Percentiles rank a stretch among this genome's conserved stretches.
Conservation (phyloP, 2,329 filamentous ascomycete species). For the Paramyrothecium sp. region DNA sequence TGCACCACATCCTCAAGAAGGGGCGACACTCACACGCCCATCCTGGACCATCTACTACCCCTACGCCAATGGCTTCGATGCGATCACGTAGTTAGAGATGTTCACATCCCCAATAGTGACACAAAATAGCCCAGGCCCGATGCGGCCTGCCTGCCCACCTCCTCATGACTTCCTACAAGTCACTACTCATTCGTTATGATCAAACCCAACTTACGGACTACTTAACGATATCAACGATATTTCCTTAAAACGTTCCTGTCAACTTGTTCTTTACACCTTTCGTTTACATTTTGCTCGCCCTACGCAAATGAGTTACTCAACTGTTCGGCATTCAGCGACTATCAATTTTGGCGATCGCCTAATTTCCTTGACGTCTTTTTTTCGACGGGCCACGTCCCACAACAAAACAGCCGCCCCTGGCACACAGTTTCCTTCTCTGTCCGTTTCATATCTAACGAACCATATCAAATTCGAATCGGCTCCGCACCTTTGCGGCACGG, state of each 20-base stretch:
- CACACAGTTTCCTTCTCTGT: background rate
- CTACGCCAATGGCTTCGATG: slow-evolving; percentile 32
- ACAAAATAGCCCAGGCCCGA: background rate
- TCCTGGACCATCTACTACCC: slow-evolving; percentile 31
- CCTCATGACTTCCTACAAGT: slow-evolving; percentile 6
- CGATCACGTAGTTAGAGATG: slow-evolving; percentile 31
- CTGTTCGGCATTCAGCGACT: slow-evolving; percentile 6
- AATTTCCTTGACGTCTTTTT: background rate
- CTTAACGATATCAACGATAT: slow-evolving; percentile 27
- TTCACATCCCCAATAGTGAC: too few species aligned
- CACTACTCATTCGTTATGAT: slow-evolving; percentile 15
- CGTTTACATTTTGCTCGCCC: slow-evolving; percentile 5
- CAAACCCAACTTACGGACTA: slow-evolving; percentile 21
- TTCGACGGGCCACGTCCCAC: background rate
- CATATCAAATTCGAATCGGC: background rate
- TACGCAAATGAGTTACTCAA: slow-evolving; percentile 17
- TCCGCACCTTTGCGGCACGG: background rate
- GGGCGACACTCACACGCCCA: slow-evolving; percentile 37
- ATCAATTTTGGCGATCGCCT: background rate
- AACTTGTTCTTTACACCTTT: slow-evolving; percentile 2
- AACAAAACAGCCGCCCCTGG: background rate
- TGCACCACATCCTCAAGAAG: slow-evolving; percentile 47
- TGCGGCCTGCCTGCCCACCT: slow-evolving; percentile 8
- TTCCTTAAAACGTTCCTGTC: slow-evolving; percentile 12
- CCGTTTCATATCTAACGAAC: background rate